Percentiles rank a stretch among this genome's conserved stretches.
These are phyloP conservation scores for Abrus pulchellus DNA, from an alignment of 306 rosid species.

Conservation along the genomic window DNA sequence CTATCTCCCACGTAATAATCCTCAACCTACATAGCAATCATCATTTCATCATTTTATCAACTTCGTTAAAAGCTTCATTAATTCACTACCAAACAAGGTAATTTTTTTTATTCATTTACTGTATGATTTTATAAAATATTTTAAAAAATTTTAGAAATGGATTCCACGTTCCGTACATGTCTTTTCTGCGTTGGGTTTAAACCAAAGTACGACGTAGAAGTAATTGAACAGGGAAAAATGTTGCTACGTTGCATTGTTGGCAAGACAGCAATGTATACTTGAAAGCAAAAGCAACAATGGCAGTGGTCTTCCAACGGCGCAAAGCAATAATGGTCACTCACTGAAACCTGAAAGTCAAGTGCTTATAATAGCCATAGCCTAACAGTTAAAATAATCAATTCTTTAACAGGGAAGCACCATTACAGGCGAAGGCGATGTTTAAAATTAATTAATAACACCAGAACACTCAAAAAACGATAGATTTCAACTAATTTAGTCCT, in stretches of 20 bases:
- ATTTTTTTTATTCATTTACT: no score
- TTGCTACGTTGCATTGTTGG: not conserved
- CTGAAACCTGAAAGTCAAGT: not conserved
- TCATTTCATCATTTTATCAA: slow-evolving; percentile 31
- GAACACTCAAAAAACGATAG: no score
- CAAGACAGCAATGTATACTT: not conserved
- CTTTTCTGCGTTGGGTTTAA: not conserved
- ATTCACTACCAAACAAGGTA: not conserved
- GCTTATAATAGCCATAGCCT: slow-evolving; percentile 30
- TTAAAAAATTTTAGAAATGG: no score
- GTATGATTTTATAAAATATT: no score
- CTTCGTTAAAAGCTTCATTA: not conserved
- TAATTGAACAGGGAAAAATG: not conserved
- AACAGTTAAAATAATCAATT: slow-evolving; percentile 3
- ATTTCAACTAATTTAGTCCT: no score
- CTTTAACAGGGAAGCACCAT: not conserved
- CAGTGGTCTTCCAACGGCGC: not conserved
- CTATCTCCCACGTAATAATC: slow-evolving; percentile 24
- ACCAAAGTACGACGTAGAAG: not conserved
- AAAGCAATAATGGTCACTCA: not conserved
- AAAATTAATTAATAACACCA: not conserved
- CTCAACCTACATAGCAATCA: slow-evolving; percentile 27
- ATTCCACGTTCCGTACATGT: no score
- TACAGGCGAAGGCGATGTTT: not conserved
- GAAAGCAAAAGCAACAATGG: not conserved